These are phyloP conservation scores for Penicillium digitatum DNA, from an alignment of 2,329 filamentous ascomycete genomes.

Conservation along the genomic window DNA sequence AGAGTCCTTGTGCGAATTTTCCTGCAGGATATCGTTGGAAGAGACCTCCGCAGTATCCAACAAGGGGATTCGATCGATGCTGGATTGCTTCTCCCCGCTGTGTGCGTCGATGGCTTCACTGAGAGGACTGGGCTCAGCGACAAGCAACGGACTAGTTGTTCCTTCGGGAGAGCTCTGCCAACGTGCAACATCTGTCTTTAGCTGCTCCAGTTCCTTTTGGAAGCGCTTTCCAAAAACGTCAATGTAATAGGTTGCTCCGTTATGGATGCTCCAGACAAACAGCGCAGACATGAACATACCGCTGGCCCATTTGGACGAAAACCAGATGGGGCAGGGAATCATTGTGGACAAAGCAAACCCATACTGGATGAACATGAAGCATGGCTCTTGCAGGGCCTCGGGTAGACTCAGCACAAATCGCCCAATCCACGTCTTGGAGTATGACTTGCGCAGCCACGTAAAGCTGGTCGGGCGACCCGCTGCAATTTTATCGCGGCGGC, in stretches of 20 bases:
- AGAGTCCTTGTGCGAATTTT: constrained; percentile 6
- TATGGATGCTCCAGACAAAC: constrained; percentile 95
- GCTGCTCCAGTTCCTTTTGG: constrained; percentile 87
- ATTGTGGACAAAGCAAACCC: constrained; percentile 85
- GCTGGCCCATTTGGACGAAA: constrained; percentile 79
- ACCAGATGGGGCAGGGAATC: constrained; percentile 92
- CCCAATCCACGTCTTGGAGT: constrained; percentile 84
- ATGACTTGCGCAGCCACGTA: constrained; percentile 91
- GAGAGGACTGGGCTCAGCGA: constrained; percentile 22
- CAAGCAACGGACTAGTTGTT: constrained; percentile 28
- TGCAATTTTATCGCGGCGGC: constrained; percentile 91
- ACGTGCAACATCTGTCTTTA: constrained; percentile 83
- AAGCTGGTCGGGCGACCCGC: constrained; percentile 94
- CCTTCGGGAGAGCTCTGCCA: constrained; percentile 60
- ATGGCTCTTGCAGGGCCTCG: constrained; percentile 69
- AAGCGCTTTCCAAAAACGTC: constrained; percentile 96
- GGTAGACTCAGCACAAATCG: constrained; percentile 78
- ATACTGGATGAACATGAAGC: constrained; percentile 97
- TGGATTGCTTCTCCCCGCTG: constrained; percentile 20
- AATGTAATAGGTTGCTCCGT: constrained; percentile 96
- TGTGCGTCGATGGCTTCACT: constrained; percentile 21
- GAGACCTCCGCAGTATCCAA: constrained; percentile 28
- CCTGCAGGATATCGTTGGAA: constrained; percentile 26
- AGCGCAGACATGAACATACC: constrained; percentile 71
- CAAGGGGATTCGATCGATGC: constrained; percentile 37